Conservation (phyloP, 1,284 basidiomycete species). For the Cryptococcus depauperatus region DNA sequence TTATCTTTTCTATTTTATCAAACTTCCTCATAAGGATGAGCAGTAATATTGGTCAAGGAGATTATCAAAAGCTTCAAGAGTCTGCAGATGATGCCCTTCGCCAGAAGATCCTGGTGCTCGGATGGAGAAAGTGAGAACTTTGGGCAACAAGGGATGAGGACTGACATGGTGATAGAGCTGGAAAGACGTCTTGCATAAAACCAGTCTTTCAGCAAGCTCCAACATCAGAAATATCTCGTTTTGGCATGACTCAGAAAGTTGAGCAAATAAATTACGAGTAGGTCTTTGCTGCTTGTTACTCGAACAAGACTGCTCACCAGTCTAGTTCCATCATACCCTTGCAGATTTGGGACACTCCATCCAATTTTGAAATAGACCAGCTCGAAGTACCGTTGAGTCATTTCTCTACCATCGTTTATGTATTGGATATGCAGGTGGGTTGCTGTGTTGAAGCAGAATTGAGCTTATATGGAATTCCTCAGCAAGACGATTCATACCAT, state of each 20-base stretch:
- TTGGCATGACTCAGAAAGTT: conserved; percentile 75
- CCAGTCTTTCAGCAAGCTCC: conserved; percentile 80
- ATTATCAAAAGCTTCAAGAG: neutral
- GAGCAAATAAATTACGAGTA: conserved; percentile 73
- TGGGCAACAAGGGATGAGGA: conserved; percentile 2
- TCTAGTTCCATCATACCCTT: conserved; percentile 79
- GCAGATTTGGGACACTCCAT: conserved; percentile 93
- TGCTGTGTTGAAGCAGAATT: neutral
- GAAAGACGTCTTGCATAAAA: conserved; percentile 86
- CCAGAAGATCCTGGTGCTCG: conserved; percentile 64
- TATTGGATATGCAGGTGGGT: conserved; percentile 88
- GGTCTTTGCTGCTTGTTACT: too few relatives aligned
- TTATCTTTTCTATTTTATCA: neutral
- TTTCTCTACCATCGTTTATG: conserved; percentile 79
- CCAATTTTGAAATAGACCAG: conserved; percentile 66
- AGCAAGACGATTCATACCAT: conserved; percentile 49
- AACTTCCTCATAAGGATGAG: neutral
- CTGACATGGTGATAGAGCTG: conserved; percentile 54
- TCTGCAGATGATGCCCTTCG: conserved; percentile 4
- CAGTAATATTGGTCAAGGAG: neutral
- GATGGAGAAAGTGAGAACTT: conserved; percentile 60
- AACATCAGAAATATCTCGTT: conserved; percentile 82
- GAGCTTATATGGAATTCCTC: neutral
- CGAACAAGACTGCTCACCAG: too few relatives aligned
- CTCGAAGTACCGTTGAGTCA: conserved; percentile 63